A percentile compares a stretch with the other conserved stretches of the same genome.
Evolutionary conservation across 805 yeast species (phyloP).

Genomic region (Pichia cabralensis): DNA sequence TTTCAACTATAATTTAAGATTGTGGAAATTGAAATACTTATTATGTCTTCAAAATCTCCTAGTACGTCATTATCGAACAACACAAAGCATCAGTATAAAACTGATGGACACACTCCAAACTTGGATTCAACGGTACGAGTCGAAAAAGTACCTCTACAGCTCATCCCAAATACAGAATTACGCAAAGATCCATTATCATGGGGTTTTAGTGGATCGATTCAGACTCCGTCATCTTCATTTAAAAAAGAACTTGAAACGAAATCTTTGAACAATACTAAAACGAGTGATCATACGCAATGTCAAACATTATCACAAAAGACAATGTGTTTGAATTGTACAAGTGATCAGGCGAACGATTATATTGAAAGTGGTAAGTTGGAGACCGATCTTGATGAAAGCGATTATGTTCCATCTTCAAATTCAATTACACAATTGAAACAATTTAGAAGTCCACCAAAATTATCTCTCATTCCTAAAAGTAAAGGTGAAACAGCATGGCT

Average conservation of each 20-base stretch:
- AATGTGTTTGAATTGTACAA: background rate
- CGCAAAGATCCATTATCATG: background rate
- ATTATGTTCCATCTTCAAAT: background rate
- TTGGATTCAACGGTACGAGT: conserved; percentile 6
- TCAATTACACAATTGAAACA: background rate
- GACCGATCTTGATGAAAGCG: no score
- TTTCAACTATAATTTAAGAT: no score
- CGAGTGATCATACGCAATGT: no score
- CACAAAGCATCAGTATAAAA: conserved; percentile 1
- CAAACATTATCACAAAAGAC: no score
- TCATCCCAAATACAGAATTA: background rate
- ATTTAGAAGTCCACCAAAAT: background rate
- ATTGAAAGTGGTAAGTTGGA: background rate
- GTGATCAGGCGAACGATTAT: background rate
- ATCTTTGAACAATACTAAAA: no score
- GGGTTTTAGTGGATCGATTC: no score
- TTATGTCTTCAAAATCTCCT: no score
- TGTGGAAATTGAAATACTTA: no score
- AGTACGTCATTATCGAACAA: conserved; percentile 5
- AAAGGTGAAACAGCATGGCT: conserved; percentile 2
- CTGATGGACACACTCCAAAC: conserved; percentile 3
- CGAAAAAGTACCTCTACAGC: conserved; percentile 1
- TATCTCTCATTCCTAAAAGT: conserved; percentile 1
- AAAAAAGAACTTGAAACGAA: no score
- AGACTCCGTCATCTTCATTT: background rate